Evolutionary conservation across 2,329 filamentous ascomycete species (phyloP), one percentile per base, ranked within the genome.

Genomic region (Talaromyces verruculosus): DNA sequence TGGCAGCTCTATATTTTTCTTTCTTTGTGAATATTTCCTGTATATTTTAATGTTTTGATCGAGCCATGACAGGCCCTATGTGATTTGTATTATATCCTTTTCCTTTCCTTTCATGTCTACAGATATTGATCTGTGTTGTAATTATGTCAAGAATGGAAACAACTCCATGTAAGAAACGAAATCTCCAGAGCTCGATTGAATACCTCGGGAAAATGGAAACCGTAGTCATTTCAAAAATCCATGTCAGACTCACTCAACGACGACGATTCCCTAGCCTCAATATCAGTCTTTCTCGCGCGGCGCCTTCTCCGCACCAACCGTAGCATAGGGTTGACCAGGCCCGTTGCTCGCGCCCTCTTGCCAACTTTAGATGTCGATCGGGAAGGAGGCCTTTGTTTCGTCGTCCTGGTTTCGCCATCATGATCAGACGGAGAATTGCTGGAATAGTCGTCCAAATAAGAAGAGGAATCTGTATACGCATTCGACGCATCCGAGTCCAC

Each of bases 1-100:
- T 39, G 53, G 51, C 13, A 45, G 57, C 28, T 60, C 37, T 39
- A 17, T 5, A 11, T 67, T 68, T 62, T 70, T 60, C 19, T 59
- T 51, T 67, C 51, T 71, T 69, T 45, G 68, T 69, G 55, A 66
- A 63, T 61, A 63, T 64, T 47, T 63, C 11, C 53, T 57, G 53
- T 57, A 39, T 25, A 2, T 25, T 57, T 19, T 35, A 19, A 35
- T 22, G 17, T 35, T 35, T 55, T 33, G 28, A 35, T 5, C 17
- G 22, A 15, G 30, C 30, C n/a, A n/a, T 30, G 49, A 33, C n/a
- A 8, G 51, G 51, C 10, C 10, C 3, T 1, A 35, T 13, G 28
- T 55, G 30, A 33, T 55, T 55, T 55, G 30, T 33, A 55, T 55
- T 19, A 55, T 55, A 55, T 13, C 25, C 1, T 19, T 15, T 13